Evolutionary conservation across 306 rosid species (phyloP).

Genomic region (Pyrus betulifolia): DNA sequence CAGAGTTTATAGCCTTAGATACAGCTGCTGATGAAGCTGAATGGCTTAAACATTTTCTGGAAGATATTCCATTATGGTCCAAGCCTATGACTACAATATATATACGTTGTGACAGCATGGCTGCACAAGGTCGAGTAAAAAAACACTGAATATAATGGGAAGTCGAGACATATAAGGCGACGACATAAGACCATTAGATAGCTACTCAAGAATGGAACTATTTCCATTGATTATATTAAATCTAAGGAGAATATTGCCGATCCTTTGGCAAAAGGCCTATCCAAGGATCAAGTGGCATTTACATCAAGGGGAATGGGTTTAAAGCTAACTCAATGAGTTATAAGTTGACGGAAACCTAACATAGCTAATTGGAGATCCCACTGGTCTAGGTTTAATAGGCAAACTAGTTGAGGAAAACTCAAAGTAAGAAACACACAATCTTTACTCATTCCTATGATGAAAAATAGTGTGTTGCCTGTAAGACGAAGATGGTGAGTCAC

Average conservation of each 20-base stretch:
- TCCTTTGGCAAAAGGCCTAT: not conserved
- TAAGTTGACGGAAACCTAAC: not conserved
- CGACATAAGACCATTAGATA: not conserved
- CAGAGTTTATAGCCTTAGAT: too few relatives aligned
- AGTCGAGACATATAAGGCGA: not conserved
- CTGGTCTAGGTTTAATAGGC: not conserved
- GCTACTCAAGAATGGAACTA: not conserved
- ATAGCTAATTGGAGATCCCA: not conserved
- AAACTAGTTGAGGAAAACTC: not conserved
- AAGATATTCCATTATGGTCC: too few relatives aligned
- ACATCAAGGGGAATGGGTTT: not conserved
- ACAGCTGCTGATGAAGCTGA: too few relatives aligned
- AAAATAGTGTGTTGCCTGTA: not conserved
- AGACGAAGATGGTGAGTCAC: not conserved
- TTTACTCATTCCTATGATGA: not conserved
- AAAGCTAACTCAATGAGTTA: not conserved
- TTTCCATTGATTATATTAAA: not conserved
- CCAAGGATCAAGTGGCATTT: not conserved
- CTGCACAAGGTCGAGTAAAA: not conserved
- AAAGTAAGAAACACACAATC: not conserved
- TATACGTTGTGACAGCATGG: not conserved
- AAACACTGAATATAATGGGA: not conserved
- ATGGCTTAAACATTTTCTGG: too few relatives aligned
- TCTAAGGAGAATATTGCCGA: not conserved
- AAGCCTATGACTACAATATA: not conserved